Conservation (phyloP, 371 early-diverging fungal genomes). For the Dinochytrium kinnereticum region DNA sequence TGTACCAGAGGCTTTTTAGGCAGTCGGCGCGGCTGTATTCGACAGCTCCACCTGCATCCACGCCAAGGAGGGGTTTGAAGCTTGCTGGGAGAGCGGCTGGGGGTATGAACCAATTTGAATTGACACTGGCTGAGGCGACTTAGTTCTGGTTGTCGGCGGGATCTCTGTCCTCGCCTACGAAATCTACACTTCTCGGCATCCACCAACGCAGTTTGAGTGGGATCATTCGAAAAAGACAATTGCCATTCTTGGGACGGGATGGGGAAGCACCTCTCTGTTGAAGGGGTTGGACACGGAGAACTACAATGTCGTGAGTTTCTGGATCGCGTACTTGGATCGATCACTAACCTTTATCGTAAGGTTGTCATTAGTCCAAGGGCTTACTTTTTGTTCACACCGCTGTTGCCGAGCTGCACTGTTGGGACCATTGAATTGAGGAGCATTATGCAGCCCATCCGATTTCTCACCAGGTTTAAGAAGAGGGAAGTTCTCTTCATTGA, state of each 20-base stretch:
- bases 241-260: conserved; percentile 82
- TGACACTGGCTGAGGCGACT: neutral
- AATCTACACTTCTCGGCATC: conserved; percentile 57
- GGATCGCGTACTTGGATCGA: neutral
- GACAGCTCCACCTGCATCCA: neutral
- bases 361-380: conserved; percentile 84
- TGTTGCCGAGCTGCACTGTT: conserved; percentile 84
- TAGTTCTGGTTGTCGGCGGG: conserved; percentile 3
- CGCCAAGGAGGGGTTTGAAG: neutral
- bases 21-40: neutral
- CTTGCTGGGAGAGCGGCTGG: neutral
- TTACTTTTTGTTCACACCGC: conserved; percentile 93
- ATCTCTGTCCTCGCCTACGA: conserved; percentile 22
- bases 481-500: conserved; percentile 84
- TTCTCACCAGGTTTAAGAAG: conserved; percentile 83
- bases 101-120: neutral
- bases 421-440: conserved; percentile 86
- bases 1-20: neutral
- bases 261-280: conserved; percentile 85
- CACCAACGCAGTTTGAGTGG: conserved; percentile 67
- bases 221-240: conserved; percentile 82
- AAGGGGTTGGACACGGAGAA: conserved; percentile 74
- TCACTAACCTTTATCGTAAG: conserved; percentile 28
- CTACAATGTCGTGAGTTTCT: conserved; percentile 73
- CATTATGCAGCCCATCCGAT: conserved; percentile 86